Evolutionary conservation across 1,284 basidiomycete species (phyloP).

Genomic region (Paramarasmius palmivorus): DNA sequence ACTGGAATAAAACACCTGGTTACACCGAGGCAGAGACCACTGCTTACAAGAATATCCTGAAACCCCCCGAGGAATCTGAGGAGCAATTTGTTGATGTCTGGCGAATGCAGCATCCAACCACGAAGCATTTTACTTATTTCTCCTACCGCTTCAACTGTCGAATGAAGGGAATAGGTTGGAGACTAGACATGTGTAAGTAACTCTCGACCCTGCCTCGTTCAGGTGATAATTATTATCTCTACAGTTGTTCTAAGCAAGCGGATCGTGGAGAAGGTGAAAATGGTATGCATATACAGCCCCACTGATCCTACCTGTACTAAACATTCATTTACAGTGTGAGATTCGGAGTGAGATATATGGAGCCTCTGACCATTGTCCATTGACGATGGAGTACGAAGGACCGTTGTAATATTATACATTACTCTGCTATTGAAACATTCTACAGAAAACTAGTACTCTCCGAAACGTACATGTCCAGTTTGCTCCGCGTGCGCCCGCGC

Average conservation of each 20-base stretch:
- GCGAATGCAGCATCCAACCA: constrained; percentile 73
- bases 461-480: constrained; percentile 87
- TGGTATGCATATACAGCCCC: constrained; percentile 33
- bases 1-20: constrained; percentile 82
- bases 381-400: constrained; percentile 70
- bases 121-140: constrained; percentile 80
- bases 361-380: constrained; percentile 81
- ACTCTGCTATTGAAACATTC: neutral
- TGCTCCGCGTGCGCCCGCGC: constrained; percentile 83
- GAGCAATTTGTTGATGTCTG: constrained; percentile 78
- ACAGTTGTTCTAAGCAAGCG: constrained; percentile 75
- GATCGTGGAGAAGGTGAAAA: constrained; percentile 59
- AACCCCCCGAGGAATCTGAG: constrained; percentile 35
- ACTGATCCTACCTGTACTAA: neutral
- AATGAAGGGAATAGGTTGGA: constrained; percentile 83
- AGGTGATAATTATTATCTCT: constrained; percentile 1
- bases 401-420: constrained; percentile 23
- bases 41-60: constrained; percentile 65
- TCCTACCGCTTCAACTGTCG: constrained; percentile 84
- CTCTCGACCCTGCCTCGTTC: neutral
- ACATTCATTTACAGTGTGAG: constrained; percentile 51
- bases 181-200: constrained; percentile 80
- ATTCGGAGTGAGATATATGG: constrained; percentile 85
- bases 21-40: constrained; percentile 81
- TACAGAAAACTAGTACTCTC: constrained; percentile 77